Evolutionary conservation across 768 basidiomycete genomes (phyloP), one percentile per base, ranked within the genome.

Genomic region (Russula brevipes): DNA sequence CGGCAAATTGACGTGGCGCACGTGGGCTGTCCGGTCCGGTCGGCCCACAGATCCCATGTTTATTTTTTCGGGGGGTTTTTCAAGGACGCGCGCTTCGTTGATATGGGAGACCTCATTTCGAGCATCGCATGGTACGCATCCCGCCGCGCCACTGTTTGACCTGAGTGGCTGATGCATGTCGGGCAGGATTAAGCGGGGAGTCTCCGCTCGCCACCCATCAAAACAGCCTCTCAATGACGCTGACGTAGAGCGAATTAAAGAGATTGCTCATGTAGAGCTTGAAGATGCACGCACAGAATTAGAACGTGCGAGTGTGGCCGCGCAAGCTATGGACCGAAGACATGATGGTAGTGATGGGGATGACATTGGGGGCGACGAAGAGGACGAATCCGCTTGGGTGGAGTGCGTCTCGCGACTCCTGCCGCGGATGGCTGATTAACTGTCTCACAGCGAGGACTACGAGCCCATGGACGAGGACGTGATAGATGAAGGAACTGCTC

Each of bases 191-290:
- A 85, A 85, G 66, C 82, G 89, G 57, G 95, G 97, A 9, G 83
- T 85, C 17, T 79, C 95, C 3, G 77, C 80, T 3, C 81, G 80
- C 51, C 82, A 94, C 67, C 96, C 97, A 2, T 76, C 78, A 71
- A 93, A 90, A 78, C 98, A 98, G 74, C 81, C 89, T 56, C 85
- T 98, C 36, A 93, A 97, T 70, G 91, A 95, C 70, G 77, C 83
- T 56, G 97, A 99, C 75, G 80, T 98, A 12, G 85, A 89, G 71
- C 85, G 97, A 31, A 91, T 98, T 54, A 93, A 92, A 68, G 81
- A 87, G 24, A 81, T 99, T 31, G 93, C 94, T 14, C 78, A 85
- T 57, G 89, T 94, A 61, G 89, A 94, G 71, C 82, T 96, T 36
- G 94, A 96, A 66, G 93, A 94, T 78, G 94, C 94, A 8, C 85